Evolutionary conservation across 2,329 filamentous ascomycete species (phyloP).

Genomic region (Arthroderma uncinatum): DNA sequence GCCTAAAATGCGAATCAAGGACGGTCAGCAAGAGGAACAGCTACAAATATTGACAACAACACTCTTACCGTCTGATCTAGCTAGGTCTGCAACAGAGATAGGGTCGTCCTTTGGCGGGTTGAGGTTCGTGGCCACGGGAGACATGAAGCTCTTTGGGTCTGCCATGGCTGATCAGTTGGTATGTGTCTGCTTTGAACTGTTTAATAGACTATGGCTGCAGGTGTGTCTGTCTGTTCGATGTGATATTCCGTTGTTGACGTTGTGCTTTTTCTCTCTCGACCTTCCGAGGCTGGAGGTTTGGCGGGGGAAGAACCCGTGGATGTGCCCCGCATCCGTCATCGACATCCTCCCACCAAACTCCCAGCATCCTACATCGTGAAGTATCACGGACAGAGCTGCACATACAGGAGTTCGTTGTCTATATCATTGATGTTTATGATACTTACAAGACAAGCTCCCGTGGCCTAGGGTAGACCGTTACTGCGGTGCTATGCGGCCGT

Average conservation of each 20-base stretch:
- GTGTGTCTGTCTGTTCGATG: not conserved
- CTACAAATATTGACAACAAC: not conserved
- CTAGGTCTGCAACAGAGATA: slow-evolving; percentile 69
- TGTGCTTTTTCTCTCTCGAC: not conserved
- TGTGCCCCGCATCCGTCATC: not conserved
- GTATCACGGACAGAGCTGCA: too few species aligned
- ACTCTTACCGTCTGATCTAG: slow-evolving; percentile 67
- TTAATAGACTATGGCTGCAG: not conserved
- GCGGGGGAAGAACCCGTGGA: not conserved
- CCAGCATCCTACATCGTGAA: not conserved
- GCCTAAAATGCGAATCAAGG: slow-evolving; percentile 8
- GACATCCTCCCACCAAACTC: not conserved
- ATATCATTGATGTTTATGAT: too few species aligned
- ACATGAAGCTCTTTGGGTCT: slow-evolving; percentile 14
- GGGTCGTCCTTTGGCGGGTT: slow-evolving; percentile 76
- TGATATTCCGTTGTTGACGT: not conserved
- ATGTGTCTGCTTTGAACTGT: not conserved
- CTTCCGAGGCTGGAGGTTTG: not conserved
- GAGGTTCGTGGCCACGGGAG: slow-evolving; percentile 35
- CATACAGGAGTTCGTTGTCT: too few species aligned
- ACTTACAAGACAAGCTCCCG: too few species aligned
- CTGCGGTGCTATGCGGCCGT: too few species aligned
- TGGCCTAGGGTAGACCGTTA: too few species aligned
- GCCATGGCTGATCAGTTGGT: slow-evolving; percentile 8
- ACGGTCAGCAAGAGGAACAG: not conserved